Evolutionary conservation across 164 flowering plant species (phyloP).

Genomic region (Buxus sempervirens): DNA sequence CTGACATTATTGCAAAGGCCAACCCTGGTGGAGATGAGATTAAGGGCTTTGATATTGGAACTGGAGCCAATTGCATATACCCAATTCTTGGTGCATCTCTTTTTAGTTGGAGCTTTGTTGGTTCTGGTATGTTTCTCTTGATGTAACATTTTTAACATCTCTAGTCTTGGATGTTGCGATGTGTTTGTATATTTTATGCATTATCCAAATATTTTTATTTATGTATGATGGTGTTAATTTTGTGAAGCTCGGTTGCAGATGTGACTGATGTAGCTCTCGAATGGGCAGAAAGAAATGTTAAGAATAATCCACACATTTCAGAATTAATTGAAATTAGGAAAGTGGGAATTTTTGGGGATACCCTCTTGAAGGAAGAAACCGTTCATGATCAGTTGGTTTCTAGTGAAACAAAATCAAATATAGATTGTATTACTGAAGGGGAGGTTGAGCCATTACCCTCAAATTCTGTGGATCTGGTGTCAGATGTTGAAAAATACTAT

Average conservation of each 20-base stretch:
- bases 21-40: conserved; percentile 29
- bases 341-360: conserved; percentile 20
- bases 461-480: conserved; percentile 5
- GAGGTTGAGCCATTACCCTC: conserved; percentile 15
- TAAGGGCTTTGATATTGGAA: conserved; percentile 90
- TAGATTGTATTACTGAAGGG: conserved; percentile 10
- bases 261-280: conserved; percentile 84
- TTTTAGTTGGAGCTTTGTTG: conserved; percentile 93
- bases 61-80: conserved; percentile 94
- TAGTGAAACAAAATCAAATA: conserved; percentile 10
- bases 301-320: conserved; percentile 64
- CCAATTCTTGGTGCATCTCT: conserved; percentile 96
- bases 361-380: conserved; percentile 5
- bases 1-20: conserved; percentile 46
- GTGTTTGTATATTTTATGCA: not conserved
- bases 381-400: not conserved
- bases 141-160: not conserved
- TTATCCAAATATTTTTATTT: no score
- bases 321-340: conserved; percentile 78
- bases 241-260: conserved; percentile 47
- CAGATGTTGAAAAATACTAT: conserved; percentile 25
- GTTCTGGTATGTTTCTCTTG: conserved; percentile 52
- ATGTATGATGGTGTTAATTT: not conserved
- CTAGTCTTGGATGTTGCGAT: not conserved
- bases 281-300: conserved; percentile 85